These are phyloP conservation scores for Fusarium agapanthi DNA, from an alignment of 2,329 filamentous ascomycete species.

Conservation along the genomic window DNA sequence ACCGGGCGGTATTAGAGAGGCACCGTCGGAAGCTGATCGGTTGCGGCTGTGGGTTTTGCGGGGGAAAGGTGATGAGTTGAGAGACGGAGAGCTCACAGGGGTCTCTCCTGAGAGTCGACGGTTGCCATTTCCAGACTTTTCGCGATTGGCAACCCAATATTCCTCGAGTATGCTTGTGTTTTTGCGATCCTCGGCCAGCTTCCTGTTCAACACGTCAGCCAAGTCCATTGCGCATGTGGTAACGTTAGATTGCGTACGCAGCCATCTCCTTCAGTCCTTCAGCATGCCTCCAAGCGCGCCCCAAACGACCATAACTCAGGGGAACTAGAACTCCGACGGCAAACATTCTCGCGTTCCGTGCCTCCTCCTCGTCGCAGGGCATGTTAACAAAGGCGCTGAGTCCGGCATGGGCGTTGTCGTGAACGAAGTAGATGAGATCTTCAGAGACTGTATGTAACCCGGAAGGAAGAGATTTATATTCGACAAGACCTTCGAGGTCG, in stretches of 20 bases:
- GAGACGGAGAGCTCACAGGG: constrained; percentile 60
- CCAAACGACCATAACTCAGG: constrained; percentile 83
- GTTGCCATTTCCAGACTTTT: constrained; percentile 49
- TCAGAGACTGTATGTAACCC: constrained; percentile 88
- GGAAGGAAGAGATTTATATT: constrained; percentile 96
- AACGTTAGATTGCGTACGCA: constrained; percentile 56
- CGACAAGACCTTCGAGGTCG: constrained; percentile 84
- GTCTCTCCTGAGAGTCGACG: constrained; percentile 53
- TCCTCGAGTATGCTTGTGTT: constrained; percentile 73
- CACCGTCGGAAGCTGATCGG: constrained; percentile 69
- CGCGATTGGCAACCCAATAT: constrained; percentile 75
- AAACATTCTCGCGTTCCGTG: constrained; percentile 91
- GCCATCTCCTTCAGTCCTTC: constrained; percentile 78
- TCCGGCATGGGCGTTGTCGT: constrained; percentile 80
- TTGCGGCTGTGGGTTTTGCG: constrained; percentile 60
- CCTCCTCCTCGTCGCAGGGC: constrained; percentile 76
- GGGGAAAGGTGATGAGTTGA: constrained; percentile 47
- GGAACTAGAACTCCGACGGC: constrained; percentile 90
- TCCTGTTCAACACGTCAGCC: constrained; percentile 50
- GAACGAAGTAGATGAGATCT: constrained; percentile 94
- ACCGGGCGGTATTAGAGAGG: constrained; percentile 64
- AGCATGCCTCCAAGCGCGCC: constrained; percentile 89
- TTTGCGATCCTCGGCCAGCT: constrained; percentile 71
- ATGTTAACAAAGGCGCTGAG: constrained; percentile 91
- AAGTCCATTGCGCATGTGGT: not conserved